phyloP scores from a whole-genome alignment of 345 rosid species.

The Adansonia digitata region DNA sequence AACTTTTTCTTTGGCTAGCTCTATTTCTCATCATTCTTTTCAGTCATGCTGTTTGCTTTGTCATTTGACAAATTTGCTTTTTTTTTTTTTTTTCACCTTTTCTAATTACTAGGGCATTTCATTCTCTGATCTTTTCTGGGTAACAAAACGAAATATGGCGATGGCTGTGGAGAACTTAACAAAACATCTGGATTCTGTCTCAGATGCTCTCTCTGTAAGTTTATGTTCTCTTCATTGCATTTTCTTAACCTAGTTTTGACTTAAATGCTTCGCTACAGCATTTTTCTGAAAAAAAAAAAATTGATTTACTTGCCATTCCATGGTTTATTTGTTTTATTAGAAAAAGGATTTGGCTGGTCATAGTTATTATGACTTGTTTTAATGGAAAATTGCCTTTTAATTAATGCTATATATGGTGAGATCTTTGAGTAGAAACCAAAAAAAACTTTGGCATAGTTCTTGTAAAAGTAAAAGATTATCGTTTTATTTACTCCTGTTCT shows the following conservation, averaged over 20 bases:
- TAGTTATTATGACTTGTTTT: background rate
- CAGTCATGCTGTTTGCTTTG: background rate
- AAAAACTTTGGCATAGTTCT: background rate
- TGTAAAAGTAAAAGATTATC: background rate
- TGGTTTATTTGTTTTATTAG: background rate
- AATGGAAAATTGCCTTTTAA: background rate
- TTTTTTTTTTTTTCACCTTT: background rate
- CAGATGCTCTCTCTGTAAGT: conserved; percentile 78
- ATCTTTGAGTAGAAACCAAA: background rate
- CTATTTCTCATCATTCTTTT: background rate
- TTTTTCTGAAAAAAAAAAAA: background rate
- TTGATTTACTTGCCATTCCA: background rate
- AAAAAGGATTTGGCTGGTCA: background rate
- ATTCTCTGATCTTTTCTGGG: conserved; percentile 81
- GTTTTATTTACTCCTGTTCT: background rate
- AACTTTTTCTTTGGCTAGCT: background rate
- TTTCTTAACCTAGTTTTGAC: conserved; percentile 7
- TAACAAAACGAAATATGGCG: conserved; percentile 76
- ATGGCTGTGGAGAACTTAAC: conserved; percentile 75
- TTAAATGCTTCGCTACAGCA: background rate
- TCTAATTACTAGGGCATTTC: conserved; percentile 59
- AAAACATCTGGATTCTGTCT: conserved; percentile 72
- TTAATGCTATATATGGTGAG: background rate
- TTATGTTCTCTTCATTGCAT: conserved; percentile 1
- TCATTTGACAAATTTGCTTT: conserved; percentile 8